Evolutionary conservation across 1,139 yeast genomes (phyloP), one percentile per base, ranked within the genome.

Genomic region (Yamadazyma aaseri): DNA sequence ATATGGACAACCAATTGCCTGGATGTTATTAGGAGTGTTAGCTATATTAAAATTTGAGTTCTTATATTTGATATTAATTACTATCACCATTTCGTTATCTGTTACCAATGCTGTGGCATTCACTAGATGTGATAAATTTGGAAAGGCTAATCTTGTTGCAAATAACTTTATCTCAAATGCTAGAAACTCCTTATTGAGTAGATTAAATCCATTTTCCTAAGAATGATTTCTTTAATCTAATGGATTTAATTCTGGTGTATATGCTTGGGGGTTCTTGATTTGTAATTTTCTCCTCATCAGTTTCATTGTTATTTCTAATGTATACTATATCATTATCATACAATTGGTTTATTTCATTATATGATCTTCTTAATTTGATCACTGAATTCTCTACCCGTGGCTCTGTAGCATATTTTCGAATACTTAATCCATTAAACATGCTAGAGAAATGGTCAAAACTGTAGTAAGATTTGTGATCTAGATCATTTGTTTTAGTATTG

Each of bases 121-220:
- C 58, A 85, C 95, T 21, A 75, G 86, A 48, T 87, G 97, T 60
- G 97, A 90, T 56, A 86, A 84, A 60, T 90, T 86, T 49, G 83
- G 92, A 30, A 83, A 79, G 55, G 95, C 95, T n/a, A 67, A 63
- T 36, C 66, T 60, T 35, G 54, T 76, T 33, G 79, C 81, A 10
- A 63, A 64, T 23, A 69, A 65, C 40, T 46, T 78, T 13, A 68
- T 79, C 40, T 71, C 80, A 5, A 62, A 67, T 31, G 72, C 81
- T 22, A 58, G 79, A 1, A 67, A 72, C 12, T 58, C 65, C 4
- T 26, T 79, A 8, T 60, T 78, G 22, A 55, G 67, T n/a, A 67
- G 77, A 44, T 48, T 80, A 20, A 74, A 73, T 46, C 80, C 80
- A 6, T 70, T 74, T 44, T 30, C 28, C 27, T 35, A 18, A 30